Conservation (phyloP, 306 rosid species). For the Casuarina glauca region DNA sequence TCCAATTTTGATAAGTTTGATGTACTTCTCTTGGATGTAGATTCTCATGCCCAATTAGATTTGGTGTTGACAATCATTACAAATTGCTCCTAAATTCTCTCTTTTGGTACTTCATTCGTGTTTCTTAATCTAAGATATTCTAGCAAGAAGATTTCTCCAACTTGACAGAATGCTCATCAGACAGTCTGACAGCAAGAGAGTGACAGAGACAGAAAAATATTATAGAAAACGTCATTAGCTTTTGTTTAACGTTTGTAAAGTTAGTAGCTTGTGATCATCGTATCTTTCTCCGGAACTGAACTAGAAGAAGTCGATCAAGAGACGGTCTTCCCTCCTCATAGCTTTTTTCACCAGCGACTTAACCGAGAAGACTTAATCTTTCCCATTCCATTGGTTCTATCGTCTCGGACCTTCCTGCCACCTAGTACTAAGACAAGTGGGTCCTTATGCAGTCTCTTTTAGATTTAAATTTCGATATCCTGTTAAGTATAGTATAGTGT, state of each 20-base stretch:
- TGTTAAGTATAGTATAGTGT: conserved; percentile 3
- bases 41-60: conserved; percentile 10
- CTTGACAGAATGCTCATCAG: background rate
- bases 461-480: conserved; percentile 18
- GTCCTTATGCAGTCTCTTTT: conserved; percentile 10
- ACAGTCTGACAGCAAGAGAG: background rate
- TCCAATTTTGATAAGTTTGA: background rate
- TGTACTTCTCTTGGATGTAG: conserved; percentile 17
- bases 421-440: conserved; percentile 34
- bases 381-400: conserved; percentile 44
- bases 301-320: conserved; percentile 13
- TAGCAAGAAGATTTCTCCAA: background rate
- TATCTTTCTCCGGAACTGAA: background rate
- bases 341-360: conserved; percentile 54
- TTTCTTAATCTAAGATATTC: background rate
- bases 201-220: background rate
- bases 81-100: conserved; percentile 4
- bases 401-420: conserved; percentile 41
- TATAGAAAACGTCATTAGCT: background rate
- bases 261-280: background rate
- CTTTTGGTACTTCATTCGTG: conserved; percentile 13
- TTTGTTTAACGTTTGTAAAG: background rate
- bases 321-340: conserved; percentile 29
- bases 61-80: background rate
- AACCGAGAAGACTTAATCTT: conserved; percentile 38